Conservation (phyloP, 106 monocot genomes). For the Gastrodia elata region DNA sequence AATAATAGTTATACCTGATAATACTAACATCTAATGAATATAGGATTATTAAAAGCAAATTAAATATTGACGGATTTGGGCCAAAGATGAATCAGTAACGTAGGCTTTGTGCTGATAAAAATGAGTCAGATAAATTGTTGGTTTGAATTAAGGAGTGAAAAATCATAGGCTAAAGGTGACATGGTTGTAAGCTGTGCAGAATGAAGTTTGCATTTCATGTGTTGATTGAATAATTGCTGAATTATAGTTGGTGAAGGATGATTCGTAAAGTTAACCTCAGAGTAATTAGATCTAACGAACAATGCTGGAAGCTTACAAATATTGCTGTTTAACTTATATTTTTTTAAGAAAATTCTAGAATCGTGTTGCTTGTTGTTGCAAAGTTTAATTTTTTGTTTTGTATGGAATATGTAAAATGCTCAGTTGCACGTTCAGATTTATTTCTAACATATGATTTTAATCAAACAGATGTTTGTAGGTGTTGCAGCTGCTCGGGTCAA, state of each 20-base stretch:
- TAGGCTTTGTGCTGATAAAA: background rate
- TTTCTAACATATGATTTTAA: constrained; percentile 11
- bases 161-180: background rate
- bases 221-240: background rate
- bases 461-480: constrained; percentile 85
- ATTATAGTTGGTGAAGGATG: background rate
- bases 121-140: background rate
- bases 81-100: background rate
- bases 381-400: background rate
- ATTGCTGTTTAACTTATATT: background rate
- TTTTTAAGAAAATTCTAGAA: background rate
- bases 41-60: background rate
- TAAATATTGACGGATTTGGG: background rate
- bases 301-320: background rate
- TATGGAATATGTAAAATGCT: background rate
- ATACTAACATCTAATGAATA: background rate
- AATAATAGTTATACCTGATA: background rate
- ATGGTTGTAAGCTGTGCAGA: background rate
- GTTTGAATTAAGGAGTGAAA: background rate
- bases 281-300: background rate
- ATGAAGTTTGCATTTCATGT: background rate
- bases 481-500: constrained; percentile 86
- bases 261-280: background rate
- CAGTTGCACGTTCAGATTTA: background rate
- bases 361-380: background rate